Evolutionary conservation across 495 filamentous ascomycete genomes (phyloP).

Genomic region (Collariella sp.): DNA sequence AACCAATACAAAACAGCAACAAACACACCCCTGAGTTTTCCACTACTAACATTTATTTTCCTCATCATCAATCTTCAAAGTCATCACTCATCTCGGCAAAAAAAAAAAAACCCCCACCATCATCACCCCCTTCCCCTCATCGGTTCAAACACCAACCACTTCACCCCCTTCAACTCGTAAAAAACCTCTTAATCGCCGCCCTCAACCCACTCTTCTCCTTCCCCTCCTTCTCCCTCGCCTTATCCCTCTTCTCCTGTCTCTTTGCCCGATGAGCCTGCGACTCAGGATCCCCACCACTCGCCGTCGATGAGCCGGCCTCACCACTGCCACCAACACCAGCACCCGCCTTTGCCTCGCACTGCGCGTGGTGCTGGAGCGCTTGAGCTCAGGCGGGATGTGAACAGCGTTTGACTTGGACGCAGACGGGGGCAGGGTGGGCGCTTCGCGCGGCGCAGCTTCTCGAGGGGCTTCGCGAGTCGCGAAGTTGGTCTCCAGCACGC

Average conservation of each 20-base stretch:
- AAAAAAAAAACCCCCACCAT: not conserved
- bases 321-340: slow-evolving; percentile 1
- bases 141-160: not conserved
- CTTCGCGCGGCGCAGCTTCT: not conserved
- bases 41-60: not conserved
- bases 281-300: slow-evolving; percentile 16
- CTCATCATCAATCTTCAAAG: not conserved
- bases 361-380: slow-evolving; percentile 31
- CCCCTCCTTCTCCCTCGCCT: slow-evolving; percentile 43
- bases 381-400: slow-evolving; percentile 21
- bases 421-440: slow-evolving; percentile 1
- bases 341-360: slow-evolving; percentile 9
- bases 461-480: slow-evolving; percentile 1
- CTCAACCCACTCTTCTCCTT: slow-evolving; percentile 77
- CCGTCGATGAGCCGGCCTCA: slow-evolving; percentile 9
- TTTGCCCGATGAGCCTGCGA: slow-evolving; percentile 24
- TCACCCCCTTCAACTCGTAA: slow-evolving; percentile 5
- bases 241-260: slow-evolving; percentile 25
- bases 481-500: slow-evolving; percentile 25
- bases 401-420: slow-evolving; percentile 9
- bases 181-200: slow-evolving; percentile 37
- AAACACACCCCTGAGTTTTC: too few relatives aligned
- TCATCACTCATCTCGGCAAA: not conserved
- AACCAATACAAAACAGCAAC: not conserved
- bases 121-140: not conserved